Conservation (phyloP, 805 yeast genomes). For the Candida pini region DNA sequence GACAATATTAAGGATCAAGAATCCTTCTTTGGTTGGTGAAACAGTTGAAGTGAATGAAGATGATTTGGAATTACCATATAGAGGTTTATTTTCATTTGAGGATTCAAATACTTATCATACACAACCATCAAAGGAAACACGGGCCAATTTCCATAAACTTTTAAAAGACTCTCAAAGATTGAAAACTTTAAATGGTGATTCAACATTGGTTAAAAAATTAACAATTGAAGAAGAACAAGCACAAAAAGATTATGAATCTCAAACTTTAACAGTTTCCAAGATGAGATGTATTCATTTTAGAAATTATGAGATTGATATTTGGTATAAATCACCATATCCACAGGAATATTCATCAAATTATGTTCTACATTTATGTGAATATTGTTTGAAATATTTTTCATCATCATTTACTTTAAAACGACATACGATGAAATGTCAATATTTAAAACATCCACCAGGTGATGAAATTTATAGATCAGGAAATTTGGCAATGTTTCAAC, state of each 20-base stretch:
- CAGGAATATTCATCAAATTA: slow-evolving; percentile 65
- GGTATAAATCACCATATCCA: slow-evolving; percentile 94
- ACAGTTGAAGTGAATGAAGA: slow-evolving; percentile 27
- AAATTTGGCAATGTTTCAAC: slow-evolving; percentile 73
- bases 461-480: slow-evolving; percentile 81
- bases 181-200: slow-evolving; percentile 32
- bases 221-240: slow-evolving; percentile 19
- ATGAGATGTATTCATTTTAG: slow-evolving; percentile 67
- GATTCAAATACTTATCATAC: slow-evolving; percentile 59
- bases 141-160: slow-evolving; percentile 35
- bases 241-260: slow-evolving; percentile 20
- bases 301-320: slow-evolving; percentile 71
- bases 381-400: slow-evolving; percentile 73
- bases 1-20: slow-evolving; percentile 8
- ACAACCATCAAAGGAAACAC: slow-evolving; percentile 41
- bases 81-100: slow-evolving; percentile 56
- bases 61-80: slow-evolving; percentile 57
- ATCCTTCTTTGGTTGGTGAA: slow-evolving; percentile 6
- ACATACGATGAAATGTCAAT: slow-evolving; percentile 70
- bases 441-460: slow-evolving; percentile 75
- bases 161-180: slow-evolving; percentile 35
- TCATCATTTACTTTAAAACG: slow-evolving; percentile 62
- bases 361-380: slow-evolving; percentile 73
- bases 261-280: slow-evolving; percentile 31
- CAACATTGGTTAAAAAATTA: slow-evolving; percentile 17